A percentile compares a stretch with the other conserved stretches of the same genome.
phyloP scores from a whole-genome alignment of 1,284 basidiomycete genomes.

The Lentinus polychrous region DNA sequence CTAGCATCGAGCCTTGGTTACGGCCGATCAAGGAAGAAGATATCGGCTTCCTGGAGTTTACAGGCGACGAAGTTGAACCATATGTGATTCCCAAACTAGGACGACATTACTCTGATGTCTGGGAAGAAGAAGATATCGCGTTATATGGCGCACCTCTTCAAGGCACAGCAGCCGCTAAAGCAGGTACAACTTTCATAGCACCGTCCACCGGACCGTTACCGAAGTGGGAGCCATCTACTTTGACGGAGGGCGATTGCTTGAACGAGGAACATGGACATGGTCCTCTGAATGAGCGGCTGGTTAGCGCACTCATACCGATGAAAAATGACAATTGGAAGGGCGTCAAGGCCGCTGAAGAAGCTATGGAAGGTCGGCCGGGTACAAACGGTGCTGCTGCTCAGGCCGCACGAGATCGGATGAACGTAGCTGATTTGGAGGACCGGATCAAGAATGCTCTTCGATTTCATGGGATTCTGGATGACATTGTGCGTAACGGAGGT shows the following conservation, averaged over 20 bases:
- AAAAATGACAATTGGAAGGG: conserved; percentile 63
- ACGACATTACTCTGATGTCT: conserved; percentile 81
- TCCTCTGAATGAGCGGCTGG: conserved; percentile 73
- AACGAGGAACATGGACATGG: conserved; percentile 73
- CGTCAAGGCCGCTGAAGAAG: conserved; percentile 72
- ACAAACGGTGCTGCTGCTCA: conserved; percentile 68
- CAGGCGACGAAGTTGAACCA: conserved; percentile 82
- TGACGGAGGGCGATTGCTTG: conserved; percentile 55
- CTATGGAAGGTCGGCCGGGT: conserved; percentile 74
- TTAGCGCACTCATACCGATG: conserved; percentile 70
- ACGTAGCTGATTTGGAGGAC: conserved; percentile 64
- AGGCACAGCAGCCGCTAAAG: conserved; percentile 29
- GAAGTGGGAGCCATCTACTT: conserved; percentile 69
- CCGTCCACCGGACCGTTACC: conserved; percentile 38
- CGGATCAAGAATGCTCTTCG: conserved; percentile 67
- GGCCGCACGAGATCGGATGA: conserved; percentile 63
- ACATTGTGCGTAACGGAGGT: conserved; percentile 36
- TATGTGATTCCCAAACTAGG: conserved; percentile 85
- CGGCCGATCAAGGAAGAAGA: conserved; percentile 86
- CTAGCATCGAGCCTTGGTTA: conserved; percentile 81
- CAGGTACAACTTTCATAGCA: conserved; percentile 23
- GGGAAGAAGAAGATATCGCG: conserved; percentile 85
- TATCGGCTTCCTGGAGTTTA: conserved; percentile 81
- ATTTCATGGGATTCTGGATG: conserved; percentile 57
- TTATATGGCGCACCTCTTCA: conserved; percentile 38